Base-by-base conservation (phyloP, 345 rosid genomes). In the Ricinus communis region DNA sequence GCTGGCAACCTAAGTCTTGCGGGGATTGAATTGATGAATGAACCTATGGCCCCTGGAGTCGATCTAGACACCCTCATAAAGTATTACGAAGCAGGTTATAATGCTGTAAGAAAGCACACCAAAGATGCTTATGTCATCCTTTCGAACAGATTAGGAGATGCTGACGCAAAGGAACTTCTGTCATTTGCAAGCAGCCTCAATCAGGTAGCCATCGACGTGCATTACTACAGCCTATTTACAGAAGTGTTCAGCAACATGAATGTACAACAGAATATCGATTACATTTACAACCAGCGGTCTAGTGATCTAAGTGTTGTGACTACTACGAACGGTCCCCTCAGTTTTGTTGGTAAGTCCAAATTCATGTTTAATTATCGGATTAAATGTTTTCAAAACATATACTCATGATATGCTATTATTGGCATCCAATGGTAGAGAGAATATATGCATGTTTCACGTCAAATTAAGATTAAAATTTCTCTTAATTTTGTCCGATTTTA, bases 1-100 rank as follows among this genome's bases (percentile, higher is more conserved):
- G 58, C 57, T 24, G 1, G 27, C 14, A 19, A 45, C 1, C 24
- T 46, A 46, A 60, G 73, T 60, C 66, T 84, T 9, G 81, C 49
- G 1, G 87, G 78, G 3, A 79, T 81, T 21, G 83, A 74, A 62
- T 41, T 84, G 74, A 76, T 84, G 83, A 81, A 81, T 19, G 87
- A 84, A 73, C 87, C 87, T 3, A 5, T 0, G 33, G 82, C 81
- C 6, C 79, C 77, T 0, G 78, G 52, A 9, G n/a, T 74, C 12
- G 15, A 13, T 25, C 49, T 81, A 2, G 82, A 76, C 1, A 57
- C 52, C 33, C 83, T 84, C 0, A 74, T 24, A 4, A 71, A 55
- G 18, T 83, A 79, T 59, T 84, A 81, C 5, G 38, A 46, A 62
- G 73, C 71, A 0, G 87, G 85, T 18, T 79, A 84, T 13, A 60